Percentiles rank a stretch among this genome's conserved stretches.
Evolutionary conservation across 345 rosid genomes (phyloP).

Genomic region (Eucalyptus tenuipes): DNA sequence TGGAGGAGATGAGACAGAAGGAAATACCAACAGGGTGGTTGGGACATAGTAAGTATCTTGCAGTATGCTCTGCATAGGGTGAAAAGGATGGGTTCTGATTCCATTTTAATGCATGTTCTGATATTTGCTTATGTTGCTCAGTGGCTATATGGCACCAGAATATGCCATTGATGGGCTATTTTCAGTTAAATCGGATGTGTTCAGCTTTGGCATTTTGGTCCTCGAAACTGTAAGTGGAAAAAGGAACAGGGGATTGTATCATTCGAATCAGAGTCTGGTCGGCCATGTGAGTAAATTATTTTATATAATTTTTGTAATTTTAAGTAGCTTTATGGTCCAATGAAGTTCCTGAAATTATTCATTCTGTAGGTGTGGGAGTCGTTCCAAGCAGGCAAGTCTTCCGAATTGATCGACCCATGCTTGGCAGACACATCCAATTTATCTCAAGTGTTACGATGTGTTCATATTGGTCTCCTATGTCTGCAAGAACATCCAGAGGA

Average conservation of each 20-base stretch:
- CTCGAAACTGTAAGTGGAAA: constrained; percentile 25
- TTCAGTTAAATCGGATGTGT: constrained; percentile 26
- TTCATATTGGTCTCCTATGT: constrained; percentile 21
- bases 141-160: constrained; percentile 45
- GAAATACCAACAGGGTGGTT: not conserved
- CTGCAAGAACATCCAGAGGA: constrained; percentile 26
- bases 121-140: not conserved
- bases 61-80: not conserved
- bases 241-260: constrained; percentile 23
- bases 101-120: not conserved
- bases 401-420: constrained; percentile 8
- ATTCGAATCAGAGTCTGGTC: constrained; percentile 16
- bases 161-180: constrained; percentile 28
- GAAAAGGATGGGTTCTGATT: not conserved
- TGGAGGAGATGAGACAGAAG: not conserved
- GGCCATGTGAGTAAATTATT: constrained; percentile 10
- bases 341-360: not conserved
- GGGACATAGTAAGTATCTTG: not conserved
- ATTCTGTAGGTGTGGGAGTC: constrained; percentile 13
- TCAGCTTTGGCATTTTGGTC: constrained; percentile 30
- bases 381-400: constrained; percentile 7
- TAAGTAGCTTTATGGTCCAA: not conserved
- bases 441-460: constrained; percentile 17
- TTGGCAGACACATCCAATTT: not conserved
- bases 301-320: not conserved